Evolutionary conservation across 2,329 filamentous ascomycete genomes (phyloP), one percentile per base, ranked within the genome.

Genomic region (Penicillium rolfsii): DNA sequence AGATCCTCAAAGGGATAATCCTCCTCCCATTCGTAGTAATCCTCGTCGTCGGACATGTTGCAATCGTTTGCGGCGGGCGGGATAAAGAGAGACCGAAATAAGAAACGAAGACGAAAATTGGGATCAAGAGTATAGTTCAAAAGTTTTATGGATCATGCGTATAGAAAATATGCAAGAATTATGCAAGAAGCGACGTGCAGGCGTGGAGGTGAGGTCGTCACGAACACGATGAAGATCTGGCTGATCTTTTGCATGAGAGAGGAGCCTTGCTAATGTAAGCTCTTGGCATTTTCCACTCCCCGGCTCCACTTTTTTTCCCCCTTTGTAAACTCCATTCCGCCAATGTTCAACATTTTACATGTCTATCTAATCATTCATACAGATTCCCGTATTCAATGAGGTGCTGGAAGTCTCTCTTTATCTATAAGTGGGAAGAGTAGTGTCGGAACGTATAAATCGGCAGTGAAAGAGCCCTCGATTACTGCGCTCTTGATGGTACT

Each of bases 11-110:
- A 70, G 68, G 70, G 58, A 68, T 69, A 66, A 33, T 71, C 74
- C 7, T 76, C 74, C 52, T 77, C 74, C 49, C 68, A 73, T 24
- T 77, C 75, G 38, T 74, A 74, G 52, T 71, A 75, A 5, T 74
- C 73, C 49, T 77, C 75, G 55, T 77, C 74, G 61, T 77, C 75
- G 56, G 75, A 77, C 75, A 77, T 77, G 57, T 48, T 61, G 49
- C 30, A 54, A 36, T 54, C 30, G 57, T 14, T 40, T 22, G 38
- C 11, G 19, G 48, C 3, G n/a, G 48, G 33, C 12, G 50, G 33
- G 19, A 35, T 19, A 48, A 56, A 19, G 46, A 45, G 26, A 4
- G 40, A 40, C 54, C 22, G 19, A 40, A 4, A 33, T 11, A n/a
- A 16, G 24, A 9, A 16, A 54, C 41, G 30, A 35, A 28, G 52